A percentile compares a stretch with the other conserved stretches of the same genome.
These are phyloP conservation scores for Globisporangium takayamanum DNA, from an alignment of 352 stramenopile genomes.

Conservation along the genomic window DNA sequence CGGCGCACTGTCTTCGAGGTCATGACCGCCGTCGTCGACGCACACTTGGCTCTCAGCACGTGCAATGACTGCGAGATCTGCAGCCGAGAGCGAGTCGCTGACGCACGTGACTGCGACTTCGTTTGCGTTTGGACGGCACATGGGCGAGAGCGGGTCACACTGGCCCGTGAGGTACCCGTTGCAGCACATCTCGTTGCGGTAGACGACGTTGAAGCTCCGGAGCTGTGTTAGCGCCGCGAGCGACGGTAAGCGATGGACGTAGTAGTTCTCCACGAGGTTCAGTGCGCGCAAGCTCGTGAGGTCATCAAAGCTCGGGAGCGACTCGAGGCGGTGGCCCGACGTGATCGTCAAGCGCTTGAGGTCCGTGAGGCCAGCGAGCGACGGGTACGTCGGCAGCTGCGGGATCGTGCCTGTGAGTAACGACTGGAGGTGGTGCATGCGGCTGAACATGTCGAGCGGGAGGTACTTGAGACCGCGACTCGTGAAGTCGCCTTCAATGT, in stretches of 20 bases:
- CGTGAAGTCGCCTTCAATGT: constrained; percentile 17
- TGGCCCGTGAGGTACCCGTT: constrained; percentile 14
- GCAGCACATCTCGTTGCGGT: constrained; percentile 17
- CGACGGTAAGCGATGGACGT: constrained; percentile 6
- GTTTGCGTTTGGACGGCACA: constrained; percentile 3
- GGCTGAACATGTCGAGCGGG: constrained; percentile 10
- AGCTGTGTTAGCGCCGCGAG: constrained; percentile 3
- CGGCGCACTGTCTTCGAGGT: constrained; percentile 13
- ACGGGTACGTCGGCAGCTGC: constrained; percentile 8
- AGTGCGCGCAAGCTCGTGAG: constrained; percentile 7
- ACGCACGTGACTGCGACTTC: constrained; percentile 4
- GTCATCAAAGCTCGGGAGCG: constrained; percentile 13
- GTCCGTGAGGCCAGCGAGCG: constrained; percentile 1
- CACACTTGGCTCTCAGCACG: constrained; percentile 7
- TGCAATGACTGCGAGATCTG: constrained; percentile 5
- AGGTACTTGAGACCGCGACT: constrained; percentile 9
- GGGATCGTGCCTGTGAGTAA: constrained; percentile 13
- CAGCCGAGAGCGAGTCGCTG: constrained; percentile 1
- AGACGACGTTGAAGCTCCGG: constrained; percentile 10
- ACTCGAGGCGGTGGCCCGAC: background rate
- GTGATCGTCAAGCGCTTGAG: constrained; percentile 9
- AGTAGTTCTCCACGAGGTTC: constrained; percentile 11
- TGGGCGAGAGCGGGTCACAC: constrained; percentile 5
- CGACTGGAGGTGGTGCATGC: constrained; percentile 11
- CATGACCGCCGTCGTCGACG: background rate